A percentile compares a stretch with the other conserved stretches of the same genome.
Conservation (phyloP, 139 green algal species). For the Haematococcus lacustris region DNA sequence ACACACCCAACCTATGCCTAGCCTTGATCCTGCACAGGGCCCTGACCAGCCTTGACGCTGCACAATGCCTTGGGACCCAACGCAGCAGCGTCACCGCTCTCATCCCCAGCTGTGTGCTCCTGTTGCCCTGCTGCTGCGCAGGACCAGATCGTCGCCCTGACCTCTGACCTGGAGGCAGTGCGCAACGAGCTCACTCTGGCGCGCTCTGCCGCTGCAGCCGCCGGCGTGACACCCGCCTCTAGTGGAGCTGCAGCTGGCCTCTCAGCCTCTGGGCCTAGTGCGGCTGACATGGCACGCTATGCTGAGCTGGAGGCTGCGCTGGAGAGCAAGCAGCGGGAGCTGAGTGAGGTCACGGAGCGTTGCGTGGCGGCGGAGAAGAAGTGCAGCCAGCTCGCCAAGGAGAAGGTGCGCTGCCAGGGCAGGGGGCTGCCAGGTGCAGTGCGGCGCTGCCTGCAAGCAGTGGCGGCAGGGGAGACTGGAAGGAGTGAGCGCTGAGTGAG, state of each 20-base stretch:
- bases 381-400: slow-evolving; percentile 1
- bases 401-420: too few relatives aligned
- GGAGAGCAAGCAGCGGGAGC: slow-evolving; percentile 32
- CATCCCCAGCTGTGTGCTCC: too few relatives aligned
- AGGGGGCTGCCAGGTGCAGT: too few relatives aligned
- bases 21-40: too few relatives aligned
- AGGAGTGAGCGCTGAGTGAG: too few relatives aligned
- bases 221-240: neutral
- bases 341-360: slow-evolving; percentile 32
- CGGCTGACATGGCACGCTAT: slow-evolving; percentile 13
- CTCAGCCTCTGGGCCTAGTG: too few relatives aligned
- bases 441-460: neutral
- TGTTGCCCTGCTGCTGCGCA: neutral
- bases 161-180: slow-evolving; percentile 46
- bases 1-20: too few relatives aligned
- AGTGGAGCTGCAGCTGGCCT: neutral
- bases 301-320: slow-evolving; percentile 38
- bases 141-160: slow-evolving; percentile 24
- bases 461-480: too few relatives aligned
- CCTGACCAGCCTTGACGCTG: too few relatives aligned
- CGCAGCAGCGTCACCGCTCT: too few relatives aligned
- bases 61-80: too few relatives aligned
- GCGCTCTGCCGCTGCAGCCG: slow-evolving; percentile 12
- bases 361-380: slow-evolving; percentile 1
- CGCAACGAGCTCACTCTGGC: slow-evolving; percentile 23